phyloP scores from a whole-genome alignment of 2,329 filamentous ascomycete species.

The Scedosporium apiospermum region DNA sequence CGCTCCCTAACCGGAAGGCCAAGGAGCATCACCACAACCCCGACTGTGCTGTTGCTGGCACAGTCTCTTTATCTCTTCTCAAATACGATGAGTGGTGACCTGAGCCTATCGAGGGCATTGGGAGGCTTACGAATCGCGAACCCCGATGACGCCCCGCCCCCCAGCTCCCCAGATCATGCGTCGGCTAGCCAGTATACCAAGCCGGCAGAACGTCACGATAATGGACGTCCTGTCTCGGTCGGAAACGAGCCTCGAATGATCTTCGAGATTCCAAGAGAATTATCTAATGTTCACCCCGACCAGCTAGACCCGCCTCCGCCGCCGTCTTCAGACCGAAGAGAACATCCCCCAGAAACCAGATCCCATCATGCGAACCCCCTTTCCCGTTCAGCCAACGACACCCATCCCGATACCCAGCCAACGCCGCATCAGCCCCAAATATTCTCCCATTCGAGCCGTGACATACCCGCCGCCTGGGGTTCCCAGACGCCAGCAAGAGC shows the following conservation, averaged over 20 bases:
- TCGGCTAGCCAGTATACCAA: slow-evolving; percentile 2
- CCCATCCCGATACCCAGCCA: slow-evolving; percentile 7
- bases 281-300: neutral
- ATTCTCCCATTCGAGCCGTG: slow-evolving; percentile 45
- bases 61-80: slow-evolving; percentile 7
- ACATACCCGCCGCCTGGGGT: slow-evolving; percentile 54
- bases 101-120: slow-evolving; percentile 84
- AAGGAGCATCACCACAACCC: slow-evolving; percentile 7
- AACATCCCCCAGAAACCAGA: neutral
- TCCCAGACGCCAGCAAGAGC: slow-evolving; percentile 1
- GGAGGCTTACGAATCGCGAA: slow-evolving; percentile 96
- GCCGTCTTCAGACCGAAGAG: neutral
- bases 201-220: neutral
- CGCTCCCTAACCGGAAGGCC: slow-evolving; percentile 8
- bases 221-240: neutral
- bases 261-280: neutral
- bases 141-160: slow-evolving; percentile 62
- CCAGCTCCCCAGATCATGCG: slow-evolving; percentile 15
- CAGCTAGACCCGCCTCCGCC: neutral
- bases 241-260: neutral
- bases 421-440: slow-evolving; percentile 22
- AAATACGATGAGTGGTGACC: slow-evolving; percentile 73
- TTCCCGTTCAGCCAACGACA: slow-evolving; percentile 10
- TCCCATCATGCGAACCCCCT: slow-evolving; percentile 6
- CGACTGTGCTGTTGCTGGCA: neutral